These are phyloP conservation scores for Peniophora sp. DNA, from an alignment of 1,284 basidiomycete species.

Conservation along the genomic window DNA sequence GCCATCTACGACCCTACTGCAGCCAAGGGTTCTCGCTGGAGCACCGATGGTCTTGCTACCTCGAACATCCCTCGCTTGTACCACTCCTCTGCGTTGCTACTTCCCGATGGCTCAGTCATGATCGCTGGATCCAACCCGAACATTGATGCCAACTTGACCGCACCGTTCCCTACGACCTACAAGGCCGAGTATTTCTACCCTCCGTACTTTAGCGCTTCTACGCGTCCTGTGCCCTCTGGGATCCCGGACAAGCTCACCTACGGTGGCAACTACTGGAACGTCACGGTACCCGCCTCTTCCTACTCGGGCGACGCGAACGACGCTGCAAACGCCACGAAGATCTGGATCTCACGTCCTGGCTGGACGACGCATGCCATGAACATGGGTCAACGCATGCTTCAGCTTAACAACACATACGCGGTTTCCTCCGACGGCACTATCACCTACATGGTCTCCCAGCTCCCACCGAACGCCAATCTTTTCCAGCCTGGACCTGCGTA, in stretches of 20 bases:
- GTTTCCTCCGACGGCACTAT: conserved; percentile 70
- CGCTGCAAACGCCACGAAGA: conserved; percentile 70
- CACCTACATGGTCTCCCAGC: conserved; percentile 69
- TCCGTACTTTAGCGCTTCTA: conserved; percentile 66
- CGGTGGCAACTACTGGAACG: conserved; percentile 77
- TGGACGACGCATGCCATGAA: conserved; percentile 95
- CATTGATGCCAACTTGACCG: conserved; percentile 66
- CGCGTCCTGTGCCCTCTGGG: conserved; percentile 66
- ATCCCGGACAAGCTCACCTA: conserved; percentile 72
- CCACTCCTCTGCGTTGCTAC: conserved; percentile 80
- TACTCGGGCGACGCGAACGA: conserved; percentile 59
- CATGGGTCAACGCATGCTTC: conserved; percentile 77
- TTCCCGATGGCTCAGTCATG: conserved; percentile 81
- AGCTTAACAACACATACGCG: conserved; percentile 76
- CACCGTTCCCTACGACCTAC: conserved; percentile 80
- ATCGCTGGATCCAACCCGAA: conserved; percentile 93
- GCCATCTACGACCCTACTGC: conserved; percentile 72
- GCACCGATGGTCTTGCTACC: conserved; percentile 49
- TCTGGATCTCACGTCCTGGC: conserved; percentile 77
- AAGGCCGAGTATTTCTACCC: conserved; percentile 85
- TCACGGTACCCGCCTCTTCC: conserved; percentile 50
- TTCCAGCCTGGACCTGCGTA: conserved; percentile 86
- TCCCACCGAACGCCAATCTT: conserved; percentile 75
- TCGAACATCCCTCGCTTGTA: conserved; percentile 73
- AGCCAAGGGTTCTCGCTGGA: conserved; percentile 63